Base-by-base conservation (phyloP, 495 filamentous ascomycete species). In the Xylaria scruposa region DNA sequence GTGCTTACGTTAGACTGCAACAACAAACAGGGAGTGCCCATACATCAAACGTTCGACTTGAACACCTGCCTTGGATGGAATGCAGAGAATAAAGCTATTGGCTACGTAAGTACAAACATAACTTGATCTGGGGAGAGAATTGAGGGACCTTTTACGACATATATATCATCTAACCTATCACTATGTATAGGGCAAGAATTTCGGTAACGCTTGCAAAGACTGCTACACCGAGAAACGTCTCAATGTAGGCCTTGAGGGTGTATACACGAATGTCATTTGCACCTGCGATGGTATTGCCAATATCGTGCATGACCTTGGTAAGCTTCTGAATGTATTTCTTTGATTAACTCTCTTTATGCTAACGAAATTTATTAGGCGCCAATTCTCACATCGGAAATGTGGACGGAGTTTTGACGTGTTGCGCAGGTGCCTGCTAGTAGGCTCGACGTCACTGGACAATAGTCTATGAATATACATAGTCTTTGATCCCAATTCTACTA, bases 1-100 rank as follows among this genome's bases (percentile, higher is more conserved):
- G 21, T 54, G 0, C 21, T 54, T 29, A 24, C 51, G 51, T 29
- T 54, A 54, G 51, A 54, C 51, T 54, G 51, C 24, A 51, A 54
- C 51, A 29, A 54, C 24, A 54, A 54, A 12, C 51, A 54, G 10
- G 51, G 51, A 21, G 51, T 54, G 13, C 9, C 51, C 12, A 24
- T 54, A 29, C 51, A 54, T 29, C 51, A 54, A 54, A 54, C 51
- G 4, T 54, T 54, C 17, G 51, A 54, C 24, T 54, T 54, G 51
- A 54, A 54, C 12, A 54, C 51, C 3, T 54, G 51, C 15, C 24
- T 54, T 0, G 24, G 24, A 54, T 54, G 51, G 51, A 54, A 54
- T 29, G 51, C 51, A 15, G 51, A 29, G 51, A 54, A 13, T 54
- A 54, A 29, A 29, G 10, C 51, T 3, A 54, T 54, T 10, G 51